Base-by-base conservation (phyloP, 768 basidiomycete species). In the Leucocoprinus birnbaumii region DNA sequence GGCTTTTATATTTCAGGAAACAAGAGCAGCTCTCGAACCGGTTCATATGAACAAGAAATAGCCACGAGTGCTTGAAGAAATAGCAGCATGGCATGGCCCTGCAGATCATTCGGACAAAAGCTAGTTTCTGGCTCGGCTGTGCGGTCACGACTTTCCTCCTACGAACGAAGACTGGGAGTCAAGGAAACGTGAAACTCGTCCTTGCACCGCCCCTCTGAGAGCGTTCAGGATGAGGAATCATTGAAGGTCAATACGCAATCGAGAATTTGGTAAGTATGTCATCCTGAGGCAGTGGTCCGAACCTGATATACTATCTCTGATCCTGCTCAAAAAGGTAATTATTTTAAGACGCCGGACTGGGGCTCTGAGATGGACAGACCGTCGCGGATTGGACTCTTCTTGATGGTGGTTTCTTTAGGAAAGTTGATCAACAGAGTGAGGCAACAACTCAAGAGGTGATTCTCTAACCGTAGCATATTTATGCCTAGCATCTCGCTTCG, bases 211-310 rank as follows among this genome's bases (percentile, higher is more conserved):
- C 38, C 9, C 4, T 14, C 16, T 3, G 4, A 11, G 11, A 3
- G 38, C 38, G 13, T 38, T 38, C n/a, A 38, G 13, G n/a, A 38
- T 38, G n/a, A 38, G 38, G 38, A 31, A 31, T 31, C 21, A 51
- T 13, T 25, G 22, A 16, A 21, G 8, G 2, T 24, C 9, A 40
- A 2, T 3, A 40, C 38, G 27, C 11, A 18, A 26, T 5, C 24
- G 14, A 41, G 14, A 5, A 41, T 18, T 25, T 51, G 22, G 13
- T 11, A 19, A 31, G 44, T 35, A 40, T 44, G 51, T 52, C 51
- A 52, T 31, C n/a, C 14, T 35, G 51, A 44, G 42, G 50, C 50
- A 16, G 42, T 52, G 41, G 25, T 22, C 14, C 19, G 42, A 52
- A n/a, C 26, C 48, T 44, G 48, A 40, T 21, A 31, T 31, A 31